Conservation (phyloP, 495 filamentous ascomycete species). For the Lichina pygmaea region DNA sequence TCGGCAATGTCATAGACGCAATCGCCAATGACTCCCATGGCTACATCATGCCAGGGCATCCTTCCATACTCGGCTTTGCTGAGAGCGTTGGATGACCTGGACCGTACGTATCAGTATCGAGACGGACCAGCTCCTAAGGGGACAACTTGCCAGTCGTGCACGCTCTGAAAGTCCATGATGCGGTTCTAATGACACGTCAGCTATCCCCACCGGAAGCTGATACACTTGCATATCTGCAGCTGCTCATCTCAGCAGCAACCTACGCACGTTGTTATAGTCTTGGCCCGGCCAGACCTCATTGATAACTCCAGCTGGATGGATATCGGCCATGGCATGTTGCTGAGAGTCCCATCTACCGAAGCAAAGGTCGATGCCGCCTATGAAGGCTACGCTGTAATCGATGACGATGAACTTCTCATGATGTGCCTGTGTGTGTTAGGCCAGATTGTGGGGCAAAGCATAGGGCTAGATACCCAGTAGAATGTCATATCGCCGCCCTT, state of each 20-base stretch:
- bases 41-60: constrained; percentile 96
- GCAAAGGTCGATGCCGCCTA: constrained; percentile 85
- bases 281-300: constrained; percentile 86
- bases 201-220: not conserved
- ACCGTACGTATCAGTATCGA: not conserved
- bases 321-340: constrained; percentile 66
- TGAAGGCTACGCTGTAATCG: constrained; percentile 72
- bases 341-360: constrained; percentile 81
- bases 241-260: not conserved
- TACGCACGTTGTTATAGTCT: constrained; percentile 44
- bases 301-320: constrained; percentile 57
- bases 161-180: constrained; percentile 83
- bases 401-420: constrained; percentile 94
- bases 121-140: not conserved
- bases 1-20: constrained; percentile 87
- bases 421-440: constrained; percentile 27
- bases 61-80: constrained; percentile 75
- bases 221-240: not conserved
- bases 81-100: constrained; percentile 60
- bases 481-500: constrained; percentile 92
- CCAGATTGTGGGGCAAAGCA: not conserved
- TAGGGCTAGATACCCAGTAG: constrained; percentile 39
- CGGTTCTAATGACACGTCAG: constrained; percentile 32
- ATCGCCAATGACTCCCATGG: constrained; percentile 69
- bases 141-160: constrained; percentile 34